phyloP scores from a whole-genome alignment of 345 rosid species.

The Heritiera littoralis region DNA sequence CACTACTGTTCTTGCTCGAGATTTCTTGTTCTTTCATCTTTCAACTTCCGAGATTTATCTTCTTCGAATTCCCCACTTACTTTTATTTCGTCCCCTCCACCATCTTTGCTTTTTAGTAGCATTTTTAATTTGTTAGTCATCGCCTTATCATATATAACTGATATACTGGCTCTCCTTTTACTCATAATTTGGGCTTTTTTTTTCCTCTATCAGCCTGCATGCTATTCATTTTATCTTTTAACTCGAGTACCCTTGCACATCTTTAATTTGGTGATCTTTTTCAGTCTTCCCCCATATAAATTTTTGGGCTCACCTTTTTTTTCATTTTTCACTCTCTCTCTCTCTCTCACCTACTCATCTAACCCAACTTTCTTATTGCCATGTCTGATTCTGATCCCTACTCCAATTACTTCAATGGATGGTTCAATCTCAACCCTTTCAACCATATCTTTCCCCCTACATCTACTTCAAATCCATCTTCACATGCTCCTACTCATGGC shows the following conservation, averaged over 20 bases:
- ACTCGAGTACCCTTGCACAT: slow-evolving; percentile 14
- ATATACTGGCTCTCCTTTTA: slow-evolving; percentile 44
- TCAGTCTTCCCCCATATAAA: slow-evolving; percentile 27
- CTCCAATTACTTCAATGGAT: slow-evolving; percentile 55
- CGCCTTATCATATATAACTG: slow-evolving; percentile 19
- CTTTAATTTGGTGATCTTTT: slow-evolving; percentile 33
- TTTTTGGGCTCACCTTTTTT: slow-evolving; percentile 27
- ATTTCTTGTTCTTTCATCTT: no score
- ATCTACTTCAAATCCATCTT: slow-evolving; percentile 38
- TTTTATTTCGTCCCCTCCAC: slow-evolving; percentile 28
- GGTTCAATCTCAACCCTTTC: slow-evolving; percentile 40
- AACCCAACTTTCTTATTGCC: slow-evolving; percentile 25
- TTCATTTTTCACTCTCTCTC: slow-evolving; percentile 17
- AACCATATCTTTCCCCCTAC: slow-evolving; percentile 44
- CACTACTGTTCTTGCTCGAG: no score
- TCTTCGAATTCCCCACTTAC: slow-evolving; percentile 37
- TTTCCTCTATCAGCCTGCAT: slow-evolving; percentile 32
- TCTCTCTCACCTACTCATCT: slow-evolving; percentile 32
- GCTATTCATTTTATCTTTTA: slow-evolving; percentile 10
- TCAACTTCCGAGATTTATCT: slow-evolving; percentile 2
- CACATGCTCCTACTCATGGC: slow-evolving; percentile 30
- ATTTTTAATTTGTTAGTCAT: slow-evolving; percentile 16
- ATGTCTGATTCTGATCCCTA: slow-evolving; percentile 68
- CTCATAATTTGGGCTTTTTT: no score
- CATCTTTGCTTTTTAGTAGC: slow-evolving; percentile 24